phyloP scores from a whole-genome alignment of 1,284 basidiomycete genomes.

The Malassezia sp. region DNA sequence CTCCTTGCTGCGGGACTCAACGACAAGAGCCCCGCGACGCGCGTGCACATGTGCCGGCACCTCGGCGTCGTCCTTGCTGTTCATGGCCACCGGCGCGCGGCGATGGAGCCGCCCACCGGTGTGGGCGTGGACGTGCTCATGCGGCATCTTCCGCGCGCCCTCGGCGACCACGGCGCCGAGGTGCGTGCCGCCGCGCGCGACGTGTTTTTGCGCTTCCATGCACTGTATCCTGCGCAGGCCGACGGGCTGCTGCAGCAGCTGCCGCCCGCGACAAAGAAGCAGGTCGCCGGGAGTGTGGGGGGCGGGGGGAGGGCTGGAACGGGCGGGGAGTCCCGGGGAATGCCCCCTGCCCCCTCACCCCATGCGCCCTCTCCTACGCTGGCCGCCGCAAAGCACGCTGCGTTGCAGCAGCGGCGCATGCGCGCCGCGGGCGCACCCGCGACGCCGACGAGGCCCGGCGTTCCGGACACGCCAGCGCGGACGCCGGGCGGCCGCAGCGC shows the following conservation, averaged over 20 bases:
- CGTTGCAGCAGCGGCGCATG: no score
- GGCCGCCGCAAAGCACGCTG: constrained; percentile 40
- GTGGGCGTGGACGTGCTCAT: constrained; percentile 55
- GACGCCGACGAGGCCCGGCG: neutral
- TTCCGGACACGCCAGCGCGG: neutral
- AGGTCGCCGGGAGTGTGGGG: constrained; percentile 68
- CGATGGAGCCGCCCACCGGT: constrained; percentile 42
- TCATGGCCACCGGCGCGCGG: constrained; percentile 35
- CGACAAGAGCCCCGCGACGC: constrained; percentile 72
- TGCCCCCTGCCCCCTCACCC: no score
- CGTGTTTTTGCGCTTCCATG: constrained; percentile 70
- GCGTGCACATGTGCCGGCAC: constrained; percentile 55
- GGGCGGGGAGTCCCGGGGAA: constrained; percentile 14
- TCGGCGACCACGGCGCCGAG: constrained; percentile 67
- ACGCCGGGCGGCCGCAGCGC: neutral
- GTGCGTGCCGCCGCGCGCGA: constrained; percentile 65
- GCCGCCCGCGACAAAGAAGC: constrained; percentile 63
- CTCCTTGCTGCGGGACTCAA: constrained; percentile 63
- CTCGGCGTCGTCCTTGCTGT: constrained; percentile 38
- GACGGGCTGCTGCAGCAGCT: constrained; percentile 57
- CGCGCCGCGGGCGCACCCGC: constrained; percentile 15
- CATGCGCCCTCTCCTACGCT: constrained; percentile 35
- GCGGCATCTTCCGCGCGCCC: constrained; percentile 59
- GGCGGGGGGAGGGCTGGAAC: constrained; percentile 14
- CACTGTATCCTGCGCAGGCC: constrained; percentile 63